A percentile compares a stretch with the other conserved stretches of the same genome.
Evolutionary conservation across 2,329 filamentous ascomycete genomes (phyloP).

Genomic region (Aspergillus sergii): DNA sequence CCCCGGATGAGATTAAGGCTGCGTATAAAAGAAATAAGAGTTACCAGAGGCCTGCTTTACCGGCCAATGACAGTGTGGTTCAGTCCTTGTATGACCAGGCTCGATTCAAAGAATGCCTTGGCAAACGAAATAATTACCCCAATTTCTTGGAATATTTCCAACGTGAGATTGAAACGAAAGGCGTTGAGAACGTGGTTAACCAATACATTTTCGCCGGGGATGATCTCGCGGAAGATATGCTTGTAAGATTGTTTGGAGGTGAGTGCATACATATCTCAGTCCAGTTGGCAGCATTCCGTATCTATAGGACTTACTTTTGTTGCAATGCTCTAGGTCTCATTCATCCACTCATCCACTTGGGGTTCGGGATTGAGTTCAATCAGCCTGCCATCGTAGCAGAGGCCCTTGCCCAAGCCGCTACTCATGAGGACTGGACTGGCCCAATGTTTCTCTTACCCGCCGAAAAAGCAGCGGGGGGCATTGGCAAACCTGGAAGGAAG

Average conservation of each 20-base stretch:
- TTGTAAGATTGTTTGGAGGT: constrained; percentile 69
- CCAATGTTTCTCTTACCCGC: constrained; percentile 51
- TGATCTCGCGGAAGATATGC: constrained; percentile 67
- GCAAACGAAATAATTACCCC: constrained; percentile 66
- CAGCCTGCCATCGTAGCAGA: constrained; percentile 82
- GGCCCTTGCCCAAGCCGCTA: constrained; percentile 73
- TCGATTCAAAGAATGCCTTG: constrained; percentile 62
- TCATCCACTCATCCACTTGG: constrained; percentile 82
- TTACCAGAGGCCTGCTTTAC: constrained; percentile 65
- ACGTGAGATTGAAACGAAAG: constrained; percentile 65
- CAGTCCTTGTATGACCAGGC: constrained; percentile 60
- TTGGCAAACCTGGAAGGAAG: constrained; percentile 35
- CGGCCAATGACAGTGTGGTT: constrained; percentile 54
- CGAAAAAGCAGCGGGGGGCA: constrained; percentile 37
- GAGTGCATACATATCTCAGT: constrained; percentile 20
- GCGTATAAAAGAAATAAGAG: constrained; percentile 66
- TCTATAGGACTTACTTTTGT: background rate
- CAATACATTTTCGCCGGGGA: constrained; percentile 71
- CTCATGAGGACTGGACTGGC: constrained; percentile 64
- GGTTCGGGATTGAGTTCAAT: constrained; percentile 79
- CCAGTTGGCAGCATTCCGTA: background rate
- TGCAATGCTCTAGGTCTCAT: constrained; percentile 57
- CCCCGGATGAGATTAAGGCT: constrained; percentile 59
- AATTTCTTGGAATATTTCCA: constrained; percentile 80
- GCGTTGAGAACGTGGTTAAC: constrained; percentile 63